Percentiles rank a stretch among this genome's conserved stretches.
Conservation (phyloP, 345 rosid species). For the Acer saccharum region DNA sequence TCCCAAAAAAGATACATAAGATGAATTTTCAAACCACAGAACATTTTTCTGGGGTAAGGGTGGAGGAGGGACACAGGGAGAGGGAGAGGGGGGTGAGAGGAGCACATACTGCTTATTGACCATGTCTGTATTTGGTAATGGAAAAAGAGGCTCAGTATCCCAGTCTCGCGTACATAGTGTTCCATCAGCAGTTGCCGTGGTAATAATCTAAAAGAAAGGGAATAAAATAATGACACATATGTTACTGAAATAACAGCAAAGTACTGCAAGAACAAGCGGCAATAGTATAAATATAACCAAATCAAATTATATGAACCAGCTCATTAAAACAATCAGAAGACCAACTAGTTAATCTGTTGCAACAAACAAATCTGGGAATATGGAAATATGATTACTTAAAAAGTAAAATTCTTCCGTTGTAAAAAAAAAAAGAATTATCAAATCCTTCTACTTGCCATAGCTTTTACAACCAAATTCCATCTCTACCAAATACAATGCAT, state of each 20-base stretch:
- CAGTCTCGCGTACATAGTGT: slow-evolving; percentile 74
- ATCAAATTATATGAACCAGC: not conserved
- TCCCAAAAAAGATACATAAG: not conserved
- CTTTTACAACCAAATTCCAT: not conserved
- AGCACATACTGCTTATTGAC: slow-evolving; percentile 55
- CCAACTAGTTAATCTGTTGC: not conserved
- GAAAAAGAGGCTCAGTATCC: slow-evolving; percentile 84
- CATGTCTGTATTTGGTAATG: slow-evolving; percentile 46
- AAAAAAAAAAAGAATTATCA: not conserved
- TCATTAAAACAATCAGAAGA: slow-evolving; percentile 11
- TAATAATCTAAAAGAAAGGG: slow-evolving; percentile 57
- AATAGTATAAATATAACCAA: not conserved
- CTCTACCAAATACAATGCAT: not conserved
- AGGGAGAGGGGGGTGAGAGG: slow-evolving; percentile 19
- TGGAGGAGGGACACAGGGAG: slow-evolving; percentile 17
- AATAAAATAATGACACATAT: slow-evolving; percentile 9
- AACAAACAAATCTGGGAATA: slow-evolving; percentile 8
- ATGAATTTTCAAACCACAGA: not conserved
- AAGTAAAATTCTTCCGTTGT: not conserved
- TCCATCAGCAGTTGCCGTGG: slow-evolving; percentile 65
- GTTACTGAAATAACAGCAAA: slow-evolving; percentile 8
- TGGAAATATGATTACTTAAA: slow-evolving; percentile 13
- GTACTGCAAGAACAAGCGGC: not conserved
- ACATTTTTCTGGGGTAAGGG: not conserved
- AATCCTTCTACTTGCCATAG: slow-evolving; percentile 9